Base-by-base conservation (phyloP, 331 rosid species). In the Malus hybrid region DNA sequence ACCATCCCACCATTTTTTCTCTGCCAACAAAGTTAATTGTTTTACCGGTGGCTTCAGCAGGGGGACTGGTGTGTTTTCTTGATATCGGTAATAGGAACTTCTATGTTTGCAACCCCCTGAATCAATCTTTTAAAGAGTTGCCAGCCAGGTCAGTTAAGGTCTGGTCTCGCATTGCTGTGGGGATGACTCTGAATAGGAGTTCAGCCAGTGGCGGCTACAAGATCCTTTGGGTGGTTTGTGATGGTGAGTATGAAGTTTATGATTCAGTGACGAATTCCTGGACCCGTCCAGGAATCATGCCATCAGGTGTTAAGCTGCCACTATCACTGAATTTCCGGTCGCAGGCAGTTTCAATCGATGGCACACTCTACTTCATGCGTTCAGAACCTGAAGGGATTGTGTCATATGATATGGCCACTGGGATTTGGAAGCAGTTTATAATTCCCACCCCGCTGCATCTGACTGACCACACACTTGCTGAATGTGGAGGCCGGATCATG, bases 11-110 rank as follows among this genome's bases (percentile, higher is more conserved):
- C 79, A 77, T 80, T 79, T 88, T 86, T 73, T 76, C 88, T 59
- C 80, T 84, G 73, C 97, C 88, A 62, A 33, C 83, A 14, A 76
- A 86, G 69, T 61, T 77, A 77, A 85, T 87, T 39, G 77, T 86
- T 73, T 67, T 84, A 56, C 98, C 97, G 7, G 90, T 87, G 80
- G 97, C 98, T 61, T 93, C 96, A 69, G 96, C 93, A 2, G 97
- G 96, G 48, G 97, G 98, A 24, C 83, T 93, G 61, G 91, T 93
- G 33, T 93, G 97, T 81, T 85, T 91, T 76, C 88, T 84, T 61
- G 97, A 88, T 80, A 74, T 84, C 42, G 81, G 86, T 63, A 87
- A 85, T 78, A 82, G 86, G 78, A 86, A 89, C 79, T 88, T 91
- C 82, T 91, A 78, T 70, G 87, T 93, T 22, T 93, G 96, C 83